phyloP scores from a whole-genome alignment of 2,329 filamentous ascomycete species.

The Pseudogymnoascus sp. region DNA sequence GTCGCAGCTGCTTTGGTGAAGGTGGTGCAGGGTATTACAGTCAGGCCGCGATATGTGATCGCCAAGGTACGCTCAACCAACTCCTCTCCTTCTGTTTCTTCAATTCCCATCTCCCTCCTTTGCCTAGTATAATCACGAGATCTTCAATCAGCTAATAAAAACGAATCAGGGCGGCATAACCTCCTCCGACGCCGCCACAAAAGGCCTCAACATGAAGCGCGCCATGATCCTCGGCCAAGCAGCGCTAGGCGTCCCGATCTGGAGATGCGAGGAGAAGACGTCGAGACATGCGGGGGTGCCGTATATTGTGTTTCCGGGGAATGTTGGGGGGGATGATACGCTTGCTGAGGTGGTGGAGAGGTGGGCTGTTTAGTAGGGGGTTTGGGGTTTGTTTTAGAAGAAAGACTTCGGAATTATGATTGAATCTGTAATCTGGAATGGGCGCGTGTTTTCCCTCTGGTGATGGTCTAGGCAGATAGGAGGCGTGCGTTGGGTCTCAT shows the following conservation, averaged over 20 bases:
- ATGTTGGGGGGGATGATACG: conserved; percentile 38
- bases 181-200: conserved; percentile 48
- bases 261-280: conserved; percentile 46
- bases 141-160: no score
- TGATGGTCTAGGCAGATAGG: no score
- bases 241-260: conserved; percentile 47
- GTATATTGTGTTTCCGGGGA: conserved; percentile 50
- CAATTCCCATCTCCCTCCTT: no score
- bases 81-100: not conserved
- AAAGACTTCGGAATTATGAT: no score
- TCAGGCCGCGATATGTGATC: conserved; percentile 46
- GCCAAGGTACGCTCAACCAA: conserved; percentile 33
- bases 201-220: conserved; percentile 44
- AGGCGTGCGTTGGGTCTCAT: no score
- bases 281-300: conserved; percentile 42
- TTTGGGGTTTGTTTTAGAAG: no score
- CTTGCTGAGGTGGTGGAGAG: conserved; percentile 14
- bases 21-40: conserved; percentile 38
- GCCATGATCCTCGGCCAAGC: conserved; percentile 49
- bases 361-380: conserved; percentile 9
- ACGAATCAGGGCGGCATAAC: conserved; percentile 43
- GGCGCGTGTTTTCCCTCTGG: no score
- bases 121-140: no score
- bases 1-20: conserved; percentile 43
- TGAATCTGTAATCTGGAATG: not conserved